These are phyloP conservation scores for Yamadazyma mexicana DNA, from an alignment of 1,139 yeast genomes.

Conservation along the genomic window DNA sequence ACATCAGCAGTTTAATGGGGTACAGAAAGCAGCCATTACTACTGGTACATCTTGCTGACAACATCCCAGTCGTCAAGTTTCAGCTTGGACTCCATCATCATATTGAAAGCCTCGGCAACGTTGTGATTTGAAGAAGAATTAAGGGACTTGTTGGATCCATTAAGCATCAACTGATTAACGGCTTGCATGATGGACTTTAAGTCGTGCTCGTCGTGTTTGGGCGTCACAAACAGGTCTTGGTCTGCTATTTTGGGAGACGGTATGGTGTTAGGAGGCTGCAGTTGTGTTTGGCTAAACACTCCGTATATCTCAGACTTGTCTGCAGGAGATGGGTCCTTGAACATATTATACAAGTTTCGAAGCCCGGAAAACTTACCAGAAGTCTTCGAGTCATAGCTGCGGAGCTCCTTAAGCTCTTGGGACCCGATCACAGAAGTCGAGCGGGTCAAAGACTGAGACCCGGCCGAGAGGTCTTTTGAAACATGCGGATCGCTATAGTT, in stretches of 20 bases:
- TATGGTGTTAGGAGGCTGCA: neutral
- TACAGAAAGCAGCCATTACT: no score
- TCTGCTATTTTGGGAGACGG: neutral
- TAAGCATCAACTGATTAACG: conserved; percentile 28
- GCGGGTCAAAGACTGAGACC: neutral
- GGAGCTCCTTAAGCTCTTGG: conserved; percentile 4
- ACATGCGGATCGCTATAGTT: neutral
- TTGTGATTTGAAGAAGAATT: neutral
- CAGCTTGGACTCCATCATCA: conserved; percentile 28
- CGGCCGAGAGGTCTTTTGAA: neutral
- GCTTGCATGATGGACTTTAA: conserved; percentile 24
- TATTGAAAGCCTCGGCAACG: conserved; percentile 9
- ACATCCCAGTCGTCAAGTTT: conserved; percentile 46
- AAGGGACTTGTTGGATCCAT: conserved; percentile 12
- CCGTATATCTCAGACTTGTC: conserved; percentile 20
- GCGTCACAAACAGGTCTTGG: neutral
- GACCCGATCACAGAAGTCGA: neutral
- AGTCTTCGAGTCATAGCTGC: neutral
- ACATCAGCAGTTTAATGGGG: no score
- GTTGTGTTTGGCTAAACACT: conserved; percentile 13
- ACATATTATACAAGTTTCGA: conserved; percentile 10
- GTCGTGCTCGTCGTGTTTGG: conserved; percentile 10
- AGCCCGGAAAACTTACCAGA: neutral
- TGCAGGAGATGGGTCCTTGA: conserved; percentile 9
- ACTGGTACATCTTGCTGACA: conserved; percentile 31